phyloP scores from a whole-genome alignment of 75 land plant species.

The Sequoia sempervirens region DNA sequence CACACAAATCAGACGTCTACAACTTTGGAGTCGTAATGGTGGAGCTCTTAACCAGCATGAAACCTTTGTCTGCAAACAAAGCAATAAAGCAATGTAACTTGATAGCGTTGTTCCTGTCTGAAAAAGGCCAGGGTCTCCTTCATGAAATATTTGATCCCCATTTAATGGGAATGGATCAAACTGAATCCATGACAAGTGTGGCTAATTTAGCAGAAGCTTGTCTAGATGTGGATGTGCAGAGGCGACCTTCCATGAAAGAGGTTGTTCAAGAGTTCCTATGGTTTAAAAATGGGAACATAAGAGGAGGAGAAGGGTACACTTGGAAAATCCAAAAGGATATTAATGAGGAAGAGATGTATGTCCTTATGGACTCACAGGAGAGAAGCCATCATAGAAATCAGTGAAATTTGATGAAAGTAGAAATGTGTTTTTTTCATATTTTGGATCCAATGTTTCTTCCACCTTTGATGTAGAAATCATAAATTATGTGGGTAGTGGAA shows the following conservation, averaged over 20 bases:
- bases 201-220: slow-evolving; percentile 1
- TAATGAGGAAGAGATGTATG: neutral
- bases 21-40: slow-evolving; percentile 39
- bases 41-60: slow-evolving; percentile 19
- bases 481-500: neutral
- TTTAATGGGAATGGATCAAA: neutral
- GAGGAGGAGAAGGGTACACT: neutral
- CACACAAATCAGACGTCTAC: slow-evolving; percentile 45
- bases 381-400: neutral
- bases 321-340: neutral
- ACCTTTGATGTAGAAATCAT: neutral
- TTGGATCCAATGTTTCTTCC: neutral
- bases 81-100: neutral
- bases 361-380: neutral
- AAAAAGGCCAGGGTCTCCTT: neutral
- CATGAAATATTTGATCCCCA: neutral
- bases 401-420: neutral
- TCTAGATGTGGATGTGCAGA: neutral
- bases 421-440: neutral
- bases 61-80: neutral
- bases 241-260: neutral
- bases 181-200: neutral
- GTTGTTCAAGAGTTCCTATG: neutral
- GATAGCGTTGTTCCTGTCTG: neutral
- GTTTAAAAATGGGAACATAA: neutral